Conservation (phyloP, 2,329 filamentous ascomycete species). For the Arthrobotrys entomopaga region DNA sequence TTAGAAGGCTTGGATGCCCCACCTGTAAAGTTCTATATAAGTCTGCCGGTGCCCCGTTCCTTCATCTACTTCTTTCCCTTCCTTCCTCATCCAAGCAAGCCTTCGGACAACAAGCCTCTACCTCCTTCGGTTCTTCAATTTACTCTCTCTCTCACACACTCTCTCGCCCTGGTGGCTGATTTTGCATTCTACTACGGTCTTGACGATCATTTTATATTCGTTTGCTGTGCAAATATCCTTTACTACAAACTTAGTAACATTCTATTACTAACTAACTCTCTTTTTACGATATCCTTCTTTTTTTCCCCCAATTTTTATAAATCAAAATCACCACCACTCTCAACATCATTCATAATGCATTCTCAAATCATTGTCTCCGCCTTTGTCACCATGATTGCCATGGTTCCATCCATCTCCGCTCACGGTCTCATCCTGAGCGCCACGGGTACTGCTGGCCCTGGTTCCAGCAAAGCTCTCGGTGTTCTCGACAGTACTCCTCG, state of each 20-base stretch:
- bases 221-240: constrained; percentile 46
- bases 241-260: constrained; percentile 29
- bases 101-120: constrained; percentile 46
- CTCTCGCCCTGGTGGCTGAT: constrained; percentile 52
- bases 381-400: constrained; percentile 67
- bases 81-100: constrained; percentile 49
- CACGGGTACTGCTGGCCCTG: constrained; percentile 69
- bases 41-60: constrained; percentile 2
- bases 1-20: not conserved
- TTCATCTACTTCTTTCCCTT: constrained; percentile 12
- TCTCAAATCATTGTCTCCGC: constrained; percentile 61
- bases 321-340: constrained; percentile 20
- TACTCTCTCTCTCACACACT: not conserved
- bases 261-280: constrained; percentile 32
- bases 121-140: constrained; percentile 41
- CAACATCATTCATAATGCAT: constrained; percentile 60
- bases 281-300: constrained; percentile 20
- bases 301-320: constrained; percentile 12
- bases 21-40: constrained; percentile 3
- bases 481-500: constrained; percentile 70
- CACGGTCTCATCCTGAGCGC: constrained; percentile 72
- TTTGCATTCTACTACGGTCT: constrained; percentile 50
- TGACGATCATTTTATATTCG: constrained; percentile 44
- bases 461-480: constrained; percentile 64
- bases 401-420: constrained; percentile 69